These are phyloP conservation scores for Andrographis paniculata DNA, from an alignment of 305 asterid genomes.

Conservation along the genomic window DNA sequence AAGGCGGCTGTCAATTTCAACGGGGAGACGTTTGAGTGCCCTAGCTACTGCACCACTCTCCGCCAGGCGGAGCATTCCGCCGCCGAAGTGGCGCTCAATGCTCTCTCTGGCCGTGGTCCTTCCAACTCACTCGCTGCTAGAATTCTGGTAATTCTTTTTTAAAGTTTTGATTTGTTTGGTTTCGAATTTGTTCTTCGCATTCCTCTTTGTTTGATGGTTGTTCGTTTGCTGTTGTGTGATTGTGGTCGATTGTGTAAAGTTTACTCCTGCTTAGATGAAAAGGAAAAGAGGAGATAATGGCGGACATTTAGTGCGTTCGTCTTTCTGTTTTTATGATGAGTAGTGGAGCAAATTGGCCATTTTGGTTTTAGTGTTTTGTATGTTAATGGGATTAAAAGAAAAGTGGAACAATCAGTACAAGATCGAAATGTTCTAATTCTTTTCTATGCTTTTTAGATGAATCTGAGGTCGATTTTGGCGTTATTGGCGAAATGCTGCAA, in stretches of 20 bases:
- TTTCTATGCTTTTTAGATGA: not conserved
- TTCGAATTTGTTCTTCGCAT: not conserved
- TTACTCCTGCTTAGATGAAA: constrained; percentile 5
- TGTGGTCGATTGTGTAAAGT: constrained; percentile 8
- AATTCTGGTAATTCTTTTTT: constrained; percentile 27
- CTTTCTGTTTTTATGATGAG: not conserved
- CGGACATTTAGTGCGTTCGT: not conserved
- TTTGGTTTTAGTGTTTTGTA: not conserved
- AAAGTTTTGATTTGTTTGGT: not conserved
- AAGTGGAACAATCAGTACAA: not conserved
- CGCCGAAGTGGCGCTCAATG: constrained; percentile 48
- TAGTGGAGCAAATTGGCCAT: not conserved
- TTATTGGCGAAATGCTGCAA: constrained; percentile 14
- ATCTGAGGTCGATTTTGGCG: not conserved
- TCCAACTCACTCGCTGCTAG: constrained; percentile 35
- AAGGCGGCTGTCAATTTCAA: constrained; percentile 43
- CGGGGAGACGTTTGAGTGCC: constrained; percentile 44
- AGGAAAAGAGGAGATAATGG: not conserved
- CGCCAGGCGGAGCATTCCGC: constrained; percentile 53
- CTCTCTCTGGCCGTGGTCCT: constrained; percentile 34
- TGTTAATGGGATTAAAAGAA: not conserved
- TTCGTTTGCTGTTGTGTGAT: not conserved
- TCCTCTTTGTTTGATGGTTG: not conserved
- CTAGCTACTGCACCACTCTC: constrained; percentile 36
- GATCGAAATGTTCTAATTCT: not conserved